These are phyloP conservation scores for Saccharum officinarum DNA, from an alignment of 176 grass and related monocot genomes.

Conservation along the genomic window DNA sequence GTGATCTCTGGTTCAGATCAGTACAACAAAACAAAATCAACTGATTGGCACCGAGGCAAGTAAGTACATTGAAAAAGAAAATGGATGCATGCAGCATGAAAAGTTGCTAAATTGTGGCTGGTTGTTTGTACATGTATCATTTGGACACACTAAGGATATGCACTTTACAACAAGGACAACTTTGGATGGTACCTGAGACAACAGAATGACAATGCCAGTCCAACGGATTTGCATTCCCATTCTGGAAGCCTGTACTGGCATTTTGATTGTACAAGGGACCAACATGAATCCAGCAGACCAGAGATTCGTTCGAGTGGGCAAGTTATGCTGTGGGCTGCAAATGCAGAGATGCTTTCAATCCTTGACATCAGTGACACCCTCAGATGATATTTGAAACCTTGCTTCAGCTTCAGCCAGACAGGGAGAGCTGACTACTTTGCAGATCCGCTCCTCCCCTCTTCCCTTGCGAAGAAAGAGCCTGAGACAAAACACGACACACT, in stretches of 20 bases:
- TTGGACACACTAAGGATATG: not conserved
- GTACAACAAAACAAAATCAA: not conserved
- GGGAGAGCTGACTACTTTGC: slow-evolving; percentile 91
- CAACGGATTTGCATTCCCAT: not conserved
- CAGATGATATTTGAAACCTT: slow-evolving; percentile 72
- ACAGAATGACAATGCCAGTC: not conserved
- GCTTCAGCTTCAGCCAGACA: slow-evolving; percentile 86
- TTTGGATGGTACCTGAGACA: not conserved
- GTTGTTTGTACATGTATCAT: slow-evolving; percentile 6
- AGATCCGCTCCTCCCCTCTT: slow-evolving; percentile 84
- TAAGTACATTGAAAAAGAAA: not conserved
- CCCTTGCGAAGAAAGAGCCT: slow-evolving; percentile 95
- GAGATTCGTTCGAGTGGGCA: not conserved
- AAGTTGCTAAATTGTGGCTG: not conserved
- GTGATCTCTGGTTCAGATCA: not conserved
- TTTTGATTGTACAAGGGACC: slow-evolving; percentile 21
- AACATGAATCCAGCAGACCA: not conserved
- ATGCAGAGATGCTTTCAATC: slow-evolving; percentile 48
- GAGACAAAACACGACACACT: slow-evolving; percentile 17
- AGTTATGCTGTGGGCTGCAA: not conserved
- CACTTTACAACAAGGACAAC: slow-evolving; percentile 6
- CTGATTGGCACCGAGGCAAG: not conserved
- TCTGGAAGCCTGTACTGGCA: not conserved
- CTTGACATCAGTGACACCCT: slow-evolving; percentile 80
- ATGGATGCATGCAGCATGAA: not conserved